Conservation (phyloP, 2,329 filamentous ascomycete genomes). For the Hymenoscyphus fructigenus region DNA sequence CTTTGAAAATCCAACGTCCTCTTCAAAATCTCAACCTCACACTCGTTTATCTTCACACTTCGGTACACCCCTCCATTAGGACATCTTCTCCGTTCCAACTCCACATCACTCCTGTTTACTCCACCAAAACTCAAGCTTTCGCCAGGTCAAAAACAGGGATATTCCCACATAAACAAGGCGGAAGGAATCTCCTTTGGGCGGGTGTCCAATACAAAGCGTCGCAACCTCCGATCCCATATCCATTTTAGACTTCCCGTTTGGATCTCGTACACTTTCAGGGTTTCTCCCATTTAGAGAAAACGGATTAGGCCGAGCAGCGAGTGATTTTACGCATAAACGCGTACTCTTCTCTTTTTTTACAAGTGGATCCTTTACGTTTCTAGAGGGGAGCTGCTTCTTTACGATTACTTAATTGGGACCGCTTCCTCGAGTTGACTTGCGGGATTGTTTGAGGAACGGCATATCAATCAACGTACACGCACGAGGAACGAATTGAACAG, state of each 20-base stretch:
- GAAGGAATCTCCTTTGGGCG: neutral
- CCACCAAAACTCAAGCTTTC: conserved; percentile 1
- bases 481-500: too few species aligned
- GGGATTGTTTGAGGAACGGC: neutral
- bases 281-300: neutral
- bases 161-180: conserved; percentile 3
- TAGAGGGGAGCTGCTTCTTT: neutral
- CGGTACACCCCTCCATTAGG: neutral
- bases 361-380: neutral
- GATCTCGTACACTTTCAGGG: too few species aligned
- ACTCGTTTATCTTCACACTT: conserved; percentile 1
- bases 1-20: neutral
- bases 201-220: neutral
- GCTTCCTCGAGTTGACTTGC: neutral
- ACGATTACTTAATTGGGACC: neutral
- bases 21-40: neutral
- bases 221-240: neutral
- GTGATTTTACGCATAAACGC: neutral
- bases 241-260: neutral
- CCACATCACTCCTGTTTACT: neutral
- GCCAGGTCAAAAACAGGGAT: neutral
- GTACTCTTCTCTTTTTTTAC: neutral
- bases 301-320: neutral
- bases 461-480: neutral
- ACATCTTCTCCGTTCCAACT: neutral